Percentiles rank a stretch among this genome's conserved stretches.
These are phyloP conservation scores for Adansonia rubrostipa DNA, from an alignment of 441 rosid species.

Conservation along the genomic window DNA sequence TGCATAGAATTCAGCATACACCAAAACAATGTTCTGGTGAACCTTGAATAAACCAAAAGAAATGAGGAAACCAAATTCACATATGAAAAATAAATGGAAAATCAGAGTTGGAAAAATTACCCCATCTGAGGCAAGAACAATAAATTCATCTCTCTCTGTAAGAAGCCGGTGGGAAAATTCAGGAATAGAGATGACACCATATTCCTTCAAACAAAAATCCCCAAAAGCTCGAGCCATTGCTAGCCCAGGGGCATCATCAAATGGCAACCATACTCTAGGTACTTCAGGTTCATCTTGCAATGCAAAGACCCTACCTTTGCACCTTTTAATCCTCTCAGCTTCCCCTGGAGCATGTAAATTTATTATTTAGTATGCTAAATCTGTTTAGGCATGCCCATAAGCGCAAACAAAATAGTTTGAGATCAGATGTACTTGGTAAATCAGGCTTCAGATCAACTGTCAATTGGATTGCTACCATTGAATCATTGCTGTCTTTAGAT, in stretches of 20 bases:
- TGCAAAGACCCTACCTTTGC: constrained; percentile 96
- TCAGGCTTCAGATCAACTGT: constrained; percentile 96
- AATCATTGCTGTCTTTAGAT: constrained; percentile 73
- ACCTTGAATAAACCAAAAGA: constrained; percentile 6
- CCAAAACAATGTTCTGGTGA: not conserved
- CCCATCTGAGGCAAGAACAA: constrained; percentile 97
- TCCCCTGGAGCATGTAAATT: constrained; percentile 58
- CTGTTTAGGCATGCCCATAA: constrained; percentile 11
- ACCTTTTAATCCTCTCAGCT: constrained; percentile 91
- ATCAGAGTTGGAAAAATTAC: constrained; percentile 46
- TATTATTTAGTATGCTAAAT: constrained; percentile 19
- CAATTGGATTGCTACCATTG: constrained; percentile 82
- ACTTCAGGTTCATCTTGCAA: constrained; percentile 99
- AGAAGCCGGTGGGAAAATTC: constrained; percentile 84
- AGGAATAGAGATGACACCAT: constrained; percentile 94
- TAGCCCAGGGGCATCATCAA: constrained; percentile 96
- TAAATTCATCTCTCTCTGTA: constrained; percentile 87
- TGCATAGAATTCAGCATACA: not conserved
- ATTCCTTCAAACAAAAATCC: constrained; percentile 96
- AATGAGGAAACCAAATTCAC: constrained; percentile 1
- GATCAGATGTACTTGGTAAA: constrained; percentile 72
- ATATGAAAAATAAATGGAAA: not conserved
- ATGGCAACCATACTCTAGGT: constrained; percentile 96
- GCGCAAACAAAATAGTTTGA: constrained; percentile 16
- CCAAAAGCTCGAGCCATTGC: constrained; percentile 99